Percentiles rank a stretch among this genome's conserved stretches.
Evolutionary conservation across 306 rosid genomes (phyloP).

Genomic region (Argentina anserina): DNA sequence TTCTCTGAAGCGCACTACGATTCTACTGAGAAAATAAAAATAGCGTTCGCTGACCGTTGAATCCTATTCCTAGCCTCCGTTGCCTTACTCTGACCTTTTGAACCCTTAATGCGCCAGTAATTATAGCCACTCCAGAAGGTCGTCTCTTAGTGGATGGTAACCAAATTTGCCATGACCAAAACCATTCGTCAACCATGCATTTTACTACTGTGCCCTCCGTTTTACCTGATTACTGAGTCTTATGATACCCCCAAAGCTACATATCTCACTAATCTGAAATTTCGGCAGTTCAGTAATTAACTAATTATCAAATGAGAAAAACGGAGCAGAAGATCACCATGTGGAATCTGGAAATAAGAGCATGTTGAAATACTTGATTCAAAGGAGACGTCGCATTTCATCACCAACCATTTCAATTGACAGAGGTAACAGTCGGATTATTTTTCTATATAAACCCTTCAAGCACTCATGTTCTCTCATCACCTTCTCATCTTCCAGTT

Average conservation of each 20-base stretch:
- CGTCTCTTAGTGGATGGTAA: slow-evolving; percentile 6
- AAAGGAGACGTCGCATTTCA: background rate
- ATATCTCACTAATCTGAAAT: background rate
- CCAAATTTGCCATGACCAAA: slow-evolving; percentile 7
- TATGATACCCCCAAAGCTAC: too few relatives aligned
- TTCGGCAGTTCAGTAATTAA: slow-evolving; percentile 2
- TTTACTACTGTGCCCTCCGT: slow-evolving; percentile 7
- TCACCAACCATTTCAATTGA: background rate
- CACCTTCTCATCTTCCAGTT: background rate
- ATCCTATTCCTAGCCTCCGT: background rate
- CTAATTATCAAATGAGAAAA: slow-evolving; percentile 11
- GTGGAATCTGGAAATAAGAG: background rate
- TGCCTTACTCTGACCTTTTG: slow-evolving; percentile 9
- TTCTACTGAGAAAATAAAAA: background rate
- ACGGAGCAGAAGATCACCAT: background rate
- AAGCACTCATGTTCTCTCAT: slow-evolving; percentile 1
- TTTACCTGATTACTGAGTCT: too few relatives aligned
- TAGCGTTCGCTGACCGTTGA: slow-evolving; percentile 7
- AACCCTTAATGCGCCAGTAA: slow-evolving; percentile 1
- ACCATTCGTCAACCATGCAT: background rate
- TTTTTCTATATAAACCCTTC: slow-evolving; percentile 14
- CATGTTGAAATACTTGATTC: slow-evolving; percentile 1
- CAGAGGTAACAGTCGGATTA: background rate
- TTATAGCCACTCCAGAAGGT: background rate
- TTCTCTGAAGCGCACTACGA: background rate